These are phyloP conservation scores for Ulota crispa DNA, from an alignment of 225 moss, liverwort and hornwort species.

Conservation along the genomic window DNA sequence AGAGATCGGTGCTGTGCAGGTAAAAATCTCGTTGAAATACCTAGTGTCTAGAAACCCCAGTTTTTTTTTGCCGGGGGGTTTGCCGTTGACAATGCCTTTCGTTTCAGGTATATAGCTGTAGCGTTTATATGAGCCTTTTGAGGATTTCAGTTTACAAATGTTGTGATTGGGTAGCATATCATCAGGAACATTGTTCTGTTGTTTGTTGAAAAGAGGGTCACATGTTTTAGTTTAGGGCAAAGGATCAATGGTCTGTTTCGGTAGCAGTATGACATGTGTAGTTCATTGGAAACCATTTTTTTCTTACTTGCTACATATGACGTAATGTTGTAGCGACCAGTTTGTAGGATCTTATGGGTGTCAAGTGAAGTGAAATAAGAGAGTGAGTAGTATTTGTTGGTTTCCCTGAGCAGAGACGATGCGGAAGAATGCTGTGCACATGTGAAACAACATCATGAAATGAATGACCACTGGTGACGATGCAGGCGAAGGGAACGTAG, in stretches of 20 bases:
- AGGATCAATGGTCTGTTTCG: not conserved
- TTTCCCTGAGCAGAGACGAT: conserved; percentile 13
- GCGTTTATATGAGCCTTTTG: too few relatives aligned
- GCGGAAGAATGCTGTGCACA: conserved; percentile 10
- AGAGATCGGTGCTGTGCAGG: not conserved
- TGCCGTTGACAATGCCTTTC: too few relatives aligned
- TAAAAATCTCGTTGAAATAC: not conserved
- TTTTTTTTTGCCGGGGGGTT: not conserved
- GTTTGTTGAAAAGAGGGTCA: not conserved
- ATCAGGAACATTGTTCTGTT: too few relatives aligned
- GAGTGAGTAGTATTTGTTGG: not conserved
- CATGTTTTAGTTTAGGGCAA: not conserved
- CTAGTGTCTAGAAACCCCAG: not conserved
- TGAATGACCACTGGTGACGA: conserved; percentile 9
- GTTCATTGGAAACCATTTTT: not conserved
- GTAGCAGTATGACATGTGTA: not conserved
- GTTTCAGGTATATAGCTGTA: too few relatives aligned
- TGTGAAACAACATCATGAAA: conserved; percentile 7
- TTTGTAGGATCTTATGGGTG: conserved; percentile 2
- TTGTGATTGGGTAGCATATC: too few relatives aligned
- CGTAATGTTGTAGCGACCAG: not conserved
- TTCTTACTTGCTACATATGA: conserved; percentile 10
- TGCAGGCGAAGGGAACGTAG: not conserved
- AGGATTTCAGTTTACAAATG: too few relatives aligned
- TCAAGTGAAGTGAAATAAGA: not conserved